These are phyloP conservation scores for Chlorella ohadii DNA, from an alignment of 139 green algal species.

Conservation along the genomic window DNA sequence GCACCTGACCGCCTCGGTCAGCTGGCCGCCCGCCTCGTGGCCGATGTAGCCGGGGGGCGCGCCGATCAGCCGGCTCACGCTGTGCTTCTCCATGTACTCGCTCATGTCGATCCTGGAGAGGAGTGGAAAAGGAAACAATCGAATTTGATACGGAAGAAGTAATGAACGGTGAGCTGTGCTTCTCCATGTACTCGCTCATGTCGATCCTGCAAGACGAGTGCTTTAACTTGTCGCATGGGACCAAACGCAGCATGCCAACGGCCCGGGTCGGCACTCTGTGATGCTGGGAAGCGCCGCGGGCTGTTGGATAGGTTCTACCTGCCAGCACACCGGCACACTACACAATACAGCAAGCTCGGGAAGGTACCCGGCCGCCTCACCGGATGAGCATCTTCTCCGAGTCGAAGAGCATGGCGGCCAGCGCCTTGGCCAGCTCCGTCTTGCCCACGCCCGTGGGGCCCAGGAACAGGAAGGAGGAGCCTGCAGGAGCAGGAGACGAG, in stretches of 20 bases:
- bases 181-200: conserved; percentile 87
- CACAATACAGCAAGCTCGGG: too few relatives aligned
- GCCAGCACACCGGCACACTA: too few relatives aligned
- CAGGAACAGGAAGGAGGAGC: conserved; percentile 92
- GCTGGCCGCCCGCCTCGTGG: conserved; percentile 82
- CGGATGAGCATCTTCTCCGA: conserved; percentile 82
- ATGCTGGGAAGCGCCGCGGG: too few relatives aligned
- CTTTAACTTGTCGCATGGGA: too few relatives aligned
- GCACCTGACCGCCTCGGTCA: conserved; percentile 84
- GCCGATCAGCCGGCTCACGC: conserved; percentile 79
- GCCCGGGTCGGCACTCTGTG: too few relatives aligned
- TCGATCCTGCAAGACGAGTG: conserved; percentile 65
- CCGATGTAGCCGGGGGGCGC: conserved; percentile 86
- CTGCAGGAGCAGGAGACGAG: too few relatives aligned
- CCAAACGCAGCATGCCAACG: too few relatives aligned
- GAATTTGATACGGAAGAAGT: too few relatives aligned
- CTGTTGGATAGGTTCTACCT: too few relatives aligned
- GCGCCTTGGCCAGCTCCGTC: conserved; percentile 88
- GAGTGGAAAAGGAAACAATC: too few relatives aligned
- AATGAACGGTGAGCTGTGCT: too few relatives aligned
- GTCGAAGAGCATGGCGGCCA: conserved; percentile 90
- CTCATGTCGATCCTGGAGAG: conserved; percentile 75
- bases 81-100: conserved; percentile 89
- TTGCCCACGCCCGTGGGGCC: conserved; percentile 89
- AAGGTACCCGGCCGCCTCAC: too few relatives aligned